Evolutionary conservation across 1,139 yeast genomes (phyloP).

Genomic region (Suhomyces taliae): DNA sequence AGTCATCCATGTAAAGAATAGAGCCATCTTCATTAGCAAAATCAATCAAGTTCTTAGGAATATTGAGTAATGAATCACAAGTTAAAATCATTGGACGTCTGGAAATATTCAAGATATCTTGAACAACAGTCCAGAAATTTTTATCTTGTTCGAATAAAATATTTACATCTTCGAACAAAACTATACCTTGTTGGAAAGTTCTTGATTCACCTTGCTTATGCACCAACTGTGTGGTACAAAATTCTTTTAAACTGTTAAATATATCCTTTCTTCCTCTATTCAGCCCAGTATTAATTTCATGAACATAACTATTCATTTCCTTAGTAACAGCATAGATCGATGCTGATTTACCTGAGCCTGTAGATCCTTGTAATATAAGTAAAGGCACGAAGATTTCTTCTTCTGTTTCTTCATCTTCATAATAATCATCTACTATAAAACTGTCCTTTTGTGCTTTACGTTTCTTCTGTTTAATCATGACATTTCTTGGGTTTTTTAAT

Average conservation of each 20-base stretch:
- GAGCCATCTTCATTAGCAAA: slow-evolving; percentile 45
- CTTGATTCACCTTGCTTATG: slow-evolving; percentile 39
- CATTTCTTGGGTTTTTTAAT: slow-evolving; percentile 31
- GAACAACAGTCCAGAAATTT: slow-evolving; percentile 77
- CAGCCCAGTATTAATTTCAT: slow-evolving; percentile 78
- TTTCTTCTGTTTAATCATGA: slow-evolving; percentile 22
- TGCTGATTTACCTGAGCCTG: slow-evolving; percentile 80
- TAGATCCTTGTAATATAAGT: slow-evolving; percentile 67
- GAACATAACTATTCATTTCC: slow-evolving; percentile 68
- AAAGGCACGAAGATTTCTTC: slow-evolving; percentile 55
- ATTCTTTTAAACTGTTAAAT: slow-evolving; percentile 64
- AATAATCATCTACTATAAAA: slow-evolving; percentile 35
- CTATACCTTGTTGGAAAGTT: slow-evolving; percentile 61
- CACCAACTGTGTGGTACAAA: slow-evolving; percentile 82
- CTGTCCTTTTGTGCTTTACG: slow-evolving; percentile 21
- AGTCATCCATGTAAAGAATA: slow-evolving; percentile 26
- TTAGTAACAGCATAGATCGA: slow-evolving; percentile 68
- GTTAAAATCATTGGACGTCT: slow-evolving; percentile 82
- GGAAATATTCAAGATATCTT: slow-evolving; percentile 61
- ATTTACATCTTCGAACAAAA: slow-evolving; percentile 86
- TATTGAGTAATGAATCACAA: slow-evolving; percentile 53
- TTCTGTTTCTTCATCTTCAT: slow-evolving; percentile 23
- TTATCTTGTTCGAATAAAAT: slow-evolving; percentile 75
- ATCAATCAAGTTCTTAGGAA: slow-evolving; percentile 57
- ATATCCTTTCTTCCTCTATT: slow-evolving; percentile 74